phyloP scores from a whole-genome alignment of 768 basidiomycete species.

The Paxillus ammoniavirescens region DNA sequence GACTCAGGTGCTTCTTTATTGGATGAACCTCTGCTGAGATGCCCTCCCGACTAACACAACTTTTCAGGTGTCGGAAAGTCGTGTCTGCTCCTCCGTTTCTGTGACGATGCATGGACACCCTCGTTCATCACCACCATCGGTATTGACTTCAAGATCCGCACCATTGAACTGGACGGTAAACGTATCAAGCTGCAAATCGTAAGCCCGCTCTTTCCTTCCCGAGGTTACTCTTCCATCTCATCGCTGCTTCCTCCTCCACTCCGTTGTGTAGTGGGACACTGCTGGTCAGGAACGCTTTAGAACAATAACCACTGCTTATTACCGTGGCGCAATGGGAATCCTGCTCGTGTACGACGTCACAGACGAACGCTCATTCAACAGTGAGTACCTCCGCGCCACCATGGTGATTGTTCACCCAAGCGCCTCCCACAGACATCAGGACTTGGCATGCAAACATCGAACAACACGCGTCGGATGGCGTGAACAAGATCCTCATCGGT shows the following conservation, averaged over 20 bases:
- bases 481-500: slow-evolving; percentile 98
- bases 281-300: slow-evolving; percentile 98
- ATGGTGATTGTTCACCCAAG: slow-evolving; percentile 1
- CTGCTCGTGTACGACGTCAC: slow-evolving; percentile 98
- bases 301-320: slow-evolving; percentile 98
- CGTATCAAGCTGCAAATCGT: slow-evolving; percentile 99
- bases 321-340: slow-evolving; percentile 98
- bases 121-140: slow-evolving; percentile 99
- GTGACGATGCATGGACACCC: slow-evolving; percentile 99
- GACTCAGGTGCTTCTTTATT: slow-evolving; percentile 68
- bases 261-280: slow-evolving; percentile 84
- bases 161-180: slow-evolving; percentile 97
- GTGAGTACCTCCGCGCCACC: slow-evolving; percentile 50
- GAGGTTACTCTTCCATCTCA: background rate
- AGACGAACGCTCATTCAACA: slow-evolving; percentile 92
- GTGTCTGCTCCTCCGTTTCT: slow-evolving; percentile 92
- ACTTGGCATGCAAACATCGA: slow-evolving; percentile 99
- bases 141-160: slow-evolving; percentile 99
- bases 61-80: slow-evolving; percentile 90
- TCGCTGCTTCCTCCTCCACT: background rate
- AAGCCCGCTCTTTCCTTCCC: slow-evolving; percentile 28
- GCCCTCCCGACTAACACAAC: slow-evolving; percentile 13
- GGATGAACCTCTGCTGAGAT: background rate
- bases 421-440: slow-evolving; percentile 72
- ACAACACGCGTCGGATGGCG: slow-evolving; percentile 97